Base-by-base conservation (phyloP, 2,329 filamentous ascomycete species). In the Arthrobotrys musiformis region DNA sequence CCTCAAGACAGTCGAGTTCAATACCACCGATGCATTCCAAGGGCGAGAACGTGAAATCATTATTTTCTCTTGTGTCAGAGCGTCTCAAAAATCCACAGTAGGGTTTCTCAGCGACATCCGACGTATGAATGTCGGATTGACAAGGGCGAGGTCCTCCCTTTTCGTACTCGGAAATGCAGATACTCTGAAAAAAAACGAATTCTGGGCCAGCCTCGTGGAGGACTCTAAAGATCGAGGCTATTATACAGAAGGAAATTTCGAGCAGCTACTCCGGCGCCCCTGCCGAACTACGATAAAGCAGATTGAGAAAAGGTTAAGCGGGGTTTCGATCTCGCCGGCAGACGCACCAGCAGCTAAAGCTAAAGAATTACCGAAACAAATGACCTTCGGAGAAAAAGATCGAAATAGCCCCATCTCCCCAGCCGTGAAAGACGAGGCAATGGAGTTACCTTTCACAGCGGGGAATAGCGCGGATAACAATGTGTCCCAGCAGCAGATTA, bases 91-190 rank as follows among this genome's bases (percentile, higher is more conserved):
- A 6, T 92, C 92, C n/a, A 93, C 94, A 81, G 97, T 99, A 82
- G 95, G 95, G 87, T 99, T 99, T 89, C 91, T 99, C 88, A 92
- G 93, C 67, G 95, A 99, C 83, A 97, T 99, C 82, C 90, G 95
- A 74, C 94, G 95, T 87, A 98, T 99, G 96, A 99, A 99, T 84
- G 95, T 99, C 81, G 95, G 95, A 85, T 87, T 99, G 76, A 99
- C 95, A 22, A 91, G 95, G 86, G 96, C 95, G 4, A 97, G 97
- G 84, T 97, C 93, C 8, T 97, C 94, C 35, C 87, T 99, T 8
- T 99, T 94, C 92, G 94, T 99, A 72, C 87, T 99, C 26, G 95
- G 95, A 80, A 96, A 98, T 83, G 95, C 95, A 0, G 88, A 91
- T 70, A 93, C 94, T 35, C 87, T 99, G 63, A 86, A 91, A 24